Base-by-base conservation (phyloP, 2,329 filamentous ascomycete species). In the Penicillium sp. region DNA sequence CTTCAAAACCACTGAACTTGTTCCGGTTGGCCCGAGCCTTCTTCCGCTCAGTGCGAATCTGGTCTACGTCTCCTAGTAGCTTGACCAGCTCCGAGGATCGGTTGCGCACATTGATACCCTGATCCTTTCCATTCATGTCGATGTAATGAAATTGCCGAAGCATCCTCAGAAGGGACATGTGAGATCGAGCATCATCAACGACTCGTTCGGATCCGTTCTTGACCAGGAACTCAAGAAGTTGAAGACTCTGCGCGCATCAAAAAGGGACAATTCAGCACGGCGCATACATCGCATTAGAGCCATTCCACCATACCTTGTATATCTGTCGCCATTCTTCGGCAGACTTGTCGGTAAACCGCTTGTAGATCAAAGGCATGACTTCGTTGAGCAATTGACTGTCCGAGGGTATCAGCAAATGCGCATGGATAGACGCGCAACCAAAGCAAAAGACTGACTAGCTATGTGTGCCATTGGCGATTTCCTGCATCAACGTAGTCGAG, bases 281-380 rank as follows among this genome's bases (percentile, higher is more conserved):
- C 12, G n/a, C 4, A 15, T 4, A 27, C 16, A 17, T 12, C 7
- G 5, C 17, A 15, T 26, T 14, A 8, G 10, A 12, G 11, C 9
- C 30, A 17, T 4, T 12, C 2, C 7, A 11, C 16, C 43, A 40
- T 56, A 87, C 84, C 74, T 98, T 98, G 77, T 98, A 98, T 60
- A 98, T 98, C 66, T 98, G 92, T 52, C 92, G 80, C 92, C 92
- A 98, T 69, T 98, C 92, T 64, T 98, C 92, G 39, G 92, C 90
- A 6, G 88, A 77, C 73, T 98, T 98, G 65, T 98, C 92, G 44
- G 92, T 98, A 67, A 98, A 98, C 50, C 92, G 85, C 60, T 93
- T 92, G 73, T 98, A 98, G 61, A 98, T 95, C 87, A 98, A 92
- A 51, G 92, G 92, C 92, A 98, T 98, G 62, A 98, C 96, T 67